Base-by-base conservation (phyloP, 2,329 filamentous ascomycete genomes). In the Hypoxylon sp. region DNA sequence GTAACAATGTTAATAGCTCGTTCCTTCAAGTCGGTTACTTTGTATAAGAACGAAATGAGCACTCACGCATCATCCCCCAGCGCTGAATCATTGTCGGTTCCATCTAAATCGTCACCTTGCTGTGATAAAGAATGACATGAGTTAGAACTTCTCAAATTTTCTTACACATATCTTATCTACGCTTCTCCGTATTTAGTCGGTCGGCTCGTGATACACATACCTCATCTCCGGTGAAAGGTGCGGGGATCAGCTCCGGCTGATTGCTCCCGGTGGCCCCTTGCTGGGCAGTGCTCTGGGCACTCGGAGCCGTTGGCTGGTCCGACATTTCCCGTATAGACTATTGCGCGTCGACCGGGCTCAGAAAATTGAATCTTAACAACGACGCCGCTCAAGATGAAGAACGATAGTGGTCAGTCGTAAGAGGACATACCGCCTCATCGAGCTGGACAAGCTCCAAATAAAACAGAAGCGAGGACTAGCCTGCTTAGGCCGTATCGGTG, bases 11-110 rank as follows among this genome's bases (percentile, higher is more conserved):
- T 38, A 58, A 10, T 58, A 49, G 13, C 11, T 21, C 55, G 32
- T 25, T 23, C 32, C 14, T 17, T 10, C 5, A n/a, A 6, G 32
- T 4, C 30, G 3, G 13, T 46, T 41, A 11, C 30, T 48, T 25
- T 56, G 5, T 21, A 32, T 43, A 23, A 11, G 43, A 43, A 38
- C n/a, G 9, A 71, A 13, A 13, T 43, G 46, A 32, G 23, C 23
- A 51, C 72, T 71, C 49, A 75, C 74, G 68, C 55, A 57, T 76
- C 73, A 36, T 68, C 58, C 19, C 74, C 74, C 13, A 75, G 64
- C 28, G 74, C 70, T n/a, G 74, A 75, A 48, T 75, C 73, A 0
- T 61, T 67, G 34, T 71, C 66, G 11, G 21, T 9, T 3, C 62
- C 69, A 2, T 67, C 67, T 3, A 63, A 57, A 28, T 71, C 53